These are phyloP conservation scores for Nothophaeocryptopus gaeumannii DNA, from an alignment of 2,329 filamentous ascomycete genomes.

Conservation along the genomic window DNA sequence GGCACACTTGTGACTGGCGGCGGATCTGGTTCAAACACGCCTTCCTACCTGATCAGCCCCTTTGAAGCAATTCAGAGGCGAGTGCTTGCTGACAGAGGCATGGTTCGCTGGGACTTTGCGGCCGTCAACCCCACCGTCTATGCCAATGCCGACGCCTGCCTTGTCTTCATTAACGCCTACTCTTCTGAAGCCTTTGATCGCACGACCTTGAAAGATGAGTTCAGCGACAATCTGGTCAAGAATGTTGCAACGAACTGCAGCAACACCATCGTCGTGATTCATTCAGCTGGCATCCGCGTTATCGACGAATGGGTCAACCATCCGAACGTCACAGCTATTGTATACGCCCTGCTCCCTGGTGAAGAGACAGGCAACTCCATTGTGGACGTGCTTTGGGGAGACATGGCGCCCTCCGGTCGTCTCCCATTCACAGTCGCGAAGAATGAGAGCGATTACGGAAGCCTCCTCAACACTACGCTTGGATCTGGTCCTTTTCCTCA, in stretches of 20 bases:
- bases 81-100: slow-evolving; percentile 22
- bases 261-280: slow-evolving; percentile 34
- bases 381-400: slow-evolving; percentile 31
- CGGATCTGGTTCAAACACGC: slow-evolving; percentile 19
- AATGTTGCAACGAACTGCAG: slow-evolving; percentile 31
- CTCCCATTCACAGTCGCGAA: slow-evolving; percentile 35
- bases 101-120: slow-evolving; percentile 29
- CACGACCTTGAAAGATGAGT: slow-evolving; percentile 26
- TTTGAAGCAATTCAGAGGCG: slow-evolving; percentile 25
- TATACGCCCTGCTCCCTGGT: slow-evolving; percentile 31
- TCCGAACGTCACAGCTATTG: slow-evolving; percentile 33
- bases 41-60: slow-evolving; percentile 21
- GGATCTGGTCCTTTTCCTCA: slow-evolving; percentile 21
- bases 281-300: slow-evolving; percentile 30
- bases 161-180: slow-evolving; percentile 35
- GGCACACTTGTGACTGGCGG: slow-evolving; percentile 23
- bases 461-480: slow-evolving; percentile 22
- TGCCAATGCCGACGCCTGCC: slow-evolving; percentile 28
- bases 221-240: slow-evolving; percentile 29
- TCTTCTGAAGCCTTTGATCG: slow-evolving; percentile 31
- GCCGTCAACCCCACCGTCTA: slow-evolving; percentile 27
- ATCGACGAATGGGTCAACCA: slow-evolving; percentile 32
- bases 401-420: slow-evolving; percentile 29
- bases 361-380: slow-evolving; percentile 30
- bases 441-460: slow-evolving; percentile 31